Conservation (phyloP, 1,139 yeast species). For the Kodamaea sp. region DNA sequence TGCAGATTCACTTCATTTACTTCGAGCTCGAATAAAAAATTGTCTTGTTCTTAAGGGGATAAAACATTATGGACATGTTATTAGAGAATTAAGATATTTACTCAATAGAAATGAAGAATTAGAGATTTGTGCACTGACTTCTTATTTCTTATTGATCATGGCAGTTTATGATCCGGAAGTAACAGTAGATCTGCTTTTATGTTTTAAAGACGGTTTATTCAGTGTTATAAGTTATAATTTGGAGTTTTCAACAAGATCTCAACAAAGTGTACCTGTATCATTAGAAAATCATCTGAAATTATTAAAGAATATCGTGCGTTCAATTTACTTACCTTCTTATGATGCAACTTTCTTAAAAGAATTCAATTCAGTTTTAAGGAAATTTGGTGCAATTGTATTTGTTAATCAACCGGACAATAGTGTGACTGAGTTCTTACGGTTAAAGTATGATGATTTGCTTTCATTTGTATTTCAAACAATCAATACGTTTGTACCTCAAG, state of each 20-base stretch:
- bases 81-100: constrained; percentile 30
- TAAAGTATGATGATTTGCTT: constrained; percentile 24
- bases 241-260: constrained; percentile 19
- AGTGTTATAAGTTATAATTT: constrained; percentile 33
- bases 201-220: constrained; percentile 44
- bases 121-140: constrained; percentile 34
- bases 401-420: not conserved
- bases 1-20: not conserved
- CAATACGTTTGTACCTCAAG: constrained; percentile 26
- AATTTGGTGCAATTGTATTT: constrained; percentile 17
- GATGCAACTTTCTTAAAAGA: constrained; percentile 33
- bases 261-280: constrained; percentile 15
- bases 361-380: constrained; percentile 20
- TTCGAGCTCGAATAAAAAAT: constrained; percentile 19
- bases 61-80: constrained; percentile 37
- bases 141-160: constrained; percentile 41
- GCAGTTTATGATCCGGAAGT: constrained; percentile 47
- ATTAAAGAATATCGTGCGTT: constrained; percentile 35
- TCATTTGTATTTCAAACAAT: constrained; percentile 26
- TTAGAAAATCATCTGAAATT: constrained; percentile 35
- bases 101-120: constrained; percentile 33
- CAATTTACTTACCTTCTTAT: constrained; percentile 39
- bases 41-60: constrained; percentile 29
- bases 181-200: constrained; percentile 34
- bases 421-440: constrained; percentile 14